Base-by-base conservation (phyloP, 2,329 filamentous ascomycete genomes). In the Fusarium mundagurra region DNA sequence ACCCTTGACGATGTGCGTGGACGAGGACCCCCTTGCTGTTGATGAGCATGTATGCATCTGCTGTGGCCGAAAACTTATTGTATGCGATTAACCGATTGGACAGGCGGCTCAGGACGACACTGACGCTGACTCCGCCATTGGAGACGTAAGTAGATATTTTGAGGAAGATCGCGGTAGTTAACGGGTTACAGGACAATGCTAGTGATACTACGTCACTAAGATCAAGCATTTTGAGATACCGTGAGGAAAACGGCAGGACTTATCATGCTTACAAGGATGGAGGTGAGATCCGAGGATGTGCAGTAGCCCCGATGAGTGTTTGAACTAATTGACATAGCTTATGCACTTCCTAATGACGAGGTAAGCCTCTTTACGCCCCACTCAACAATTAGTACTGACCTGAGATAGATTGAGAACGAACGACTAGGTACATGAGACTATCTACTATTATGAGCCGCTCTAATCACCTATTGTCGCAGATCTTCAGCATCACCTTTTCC, bases 311-410 rank as follows among this genome's bases (percentile, higher is more conserved):
- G 4, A 48, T 2, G 4, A 27, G 38, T 3, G 6, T n/a, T 13
- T 31, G 31, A 47, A 31, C 43, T 53, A 36, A 67, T 27, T 12
- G 16, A 4, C 6, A 2, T 18, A 74, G 71, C 45, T 12, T 74
- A 73, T 36, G 67, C 45, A 8, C 53, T 74, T 14, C 71, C 71
- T 1, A 73, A 73, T 13, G 71, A 74, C 22, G 67, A 73, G n/a
- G 71, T 71, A 22, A 3, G 50, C 6, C 10, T n/a, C 18, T 16
- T 22, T 17, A 12, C 11, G n/a, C 31, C 11, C 11, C 6, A 17
- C 34, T 17, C 6, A 8, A 34, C 14, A 39, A 39, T 13, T 8
- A 20, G 6, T 39, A 22, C 11, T 39, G 12, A 72, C 24, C n/a
- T 16, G 5, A 7, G 4, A 13, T 34, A 55, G 70, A 33, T 50